A percentile compares a stretch with the other conserved stretches of the same genome.
Conservation (phyloP, 2,329 filamentous ascomycete species). For the Periconia digitata region DNA sequence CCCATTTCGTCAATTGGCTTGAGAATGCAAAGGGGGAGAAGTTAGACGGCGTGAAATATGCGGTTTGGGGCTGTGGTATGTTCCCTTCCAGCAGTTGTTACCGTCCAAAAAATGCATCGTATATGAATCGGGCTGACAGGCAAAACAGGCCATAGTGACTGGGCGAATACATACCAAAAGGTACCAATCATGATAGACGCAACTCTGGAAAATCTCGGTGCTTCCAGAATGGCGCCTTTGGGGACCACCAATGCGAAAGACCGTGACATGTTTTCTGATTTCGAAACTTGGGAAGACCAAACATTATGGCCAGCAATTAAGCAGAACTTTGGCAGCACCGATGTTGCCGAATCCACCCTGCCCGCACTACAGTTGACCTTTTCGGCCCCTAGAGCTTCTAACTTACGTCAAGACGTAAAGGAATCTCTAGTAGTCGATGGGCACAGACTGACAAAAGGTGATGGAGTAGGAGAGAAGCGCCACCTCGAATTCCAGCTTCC, state of each 20-base stretch:
- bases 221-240: conserved; percentile 12
- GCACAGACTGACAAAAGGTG: conserved; percentile 13
- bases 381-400: conserved; percentile 14
- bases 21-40: conserved; percentile 54
- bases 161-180: conserved; percentile 63
- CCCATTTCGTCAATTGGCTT: conserved; percentile 68
- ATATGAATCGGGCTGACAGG: background rate
- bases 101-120: background rate
- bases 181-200: conserved; percentile 65
- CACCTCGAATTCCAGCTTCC: conserved; percentile 30
- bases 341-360: background rate
- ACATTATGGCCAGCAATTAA: conserved; percentile 23
- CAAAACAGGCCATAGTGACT: conserved; percentile 60
- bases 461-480: conserved; percentile 12
- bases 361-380: conserved; percentile 11
- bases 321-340: conserved; percentile 7
- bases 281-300: conserved; percentile 33
- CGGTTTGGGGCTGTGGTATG: conserved; percentile 60
- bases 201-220: conserved; percentile 30
- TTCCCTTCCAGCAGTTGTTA: background rate
- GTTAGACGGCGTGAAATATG: conserved; percentile 61
- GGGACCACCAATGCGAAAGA: conserved; percentile 28
- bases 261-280: conserved; percentile 31
- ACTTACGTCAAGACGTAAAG: conserved; percentile 22
- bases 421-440: conserved; percentile 15